Conservation (phyloP, 208 protist genomes). For the Leishmania guyanensis region DNA sequence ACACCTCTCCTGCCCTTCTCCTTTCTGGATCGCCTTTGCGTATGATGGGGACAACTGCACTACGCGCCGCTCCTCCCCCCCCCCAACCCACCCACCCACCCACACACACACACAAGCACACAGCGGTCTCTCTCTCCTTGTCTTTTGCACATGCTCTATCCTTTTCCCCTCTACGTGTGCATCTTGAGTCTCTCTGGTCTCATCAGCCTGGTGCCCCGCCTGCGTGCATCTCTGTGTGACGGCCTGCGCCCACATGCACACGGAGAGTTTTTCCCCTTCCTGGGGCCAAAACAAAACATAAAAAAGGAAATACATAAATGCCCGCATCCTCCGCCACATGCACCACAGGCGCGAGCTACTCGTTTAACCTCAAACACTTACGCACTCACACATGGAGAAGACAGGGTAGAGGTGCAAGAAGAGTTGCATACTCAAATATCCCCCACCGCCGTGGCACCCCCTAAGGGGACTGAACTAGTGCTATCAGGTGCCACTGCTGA, state of each 20-base stretch:
- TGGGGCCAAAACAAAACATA: neutral
- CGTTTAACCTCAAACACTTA: neutral
- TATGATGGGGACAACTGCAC: too few relatives aligned
- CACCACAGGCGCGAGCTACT: neutral
- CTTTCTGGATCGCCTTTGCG: neutral
- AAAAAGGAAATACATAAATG: neutral
- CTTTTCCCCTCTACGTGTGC: neutral
- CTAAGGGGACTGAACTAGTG: neutral
- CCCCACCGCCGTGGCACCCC: neutral
- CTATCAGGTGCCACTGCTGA: neutral
- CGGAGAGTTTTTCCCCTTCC: neutral
- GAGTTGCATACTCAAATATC: conserved; percentile 7
- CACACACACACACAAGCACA: neutral
- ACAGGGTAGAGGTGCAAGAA: neutral
- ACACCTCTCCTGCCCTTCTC: neutral
- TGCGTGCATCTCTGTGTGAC: neutral
- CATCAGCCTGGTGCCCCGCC: neutral
- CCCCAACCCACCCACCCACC: neutral
- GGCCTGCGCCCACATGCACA: neutral
- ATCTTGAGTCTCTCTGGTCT: neutral
- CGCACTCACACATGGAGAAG: neutral
- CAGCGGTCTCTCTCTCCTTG: neutral
- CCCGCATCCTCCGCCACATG: neutral
- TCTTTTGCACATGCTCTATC: neutral
- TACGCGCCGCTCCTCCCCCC: neutral